Percentiles rank a stretch among this genome's conserved stretches.
Evolutionary conservation across 345 rosid species (phyloP).

Genomic region (Jatropha curcas): DNA sequence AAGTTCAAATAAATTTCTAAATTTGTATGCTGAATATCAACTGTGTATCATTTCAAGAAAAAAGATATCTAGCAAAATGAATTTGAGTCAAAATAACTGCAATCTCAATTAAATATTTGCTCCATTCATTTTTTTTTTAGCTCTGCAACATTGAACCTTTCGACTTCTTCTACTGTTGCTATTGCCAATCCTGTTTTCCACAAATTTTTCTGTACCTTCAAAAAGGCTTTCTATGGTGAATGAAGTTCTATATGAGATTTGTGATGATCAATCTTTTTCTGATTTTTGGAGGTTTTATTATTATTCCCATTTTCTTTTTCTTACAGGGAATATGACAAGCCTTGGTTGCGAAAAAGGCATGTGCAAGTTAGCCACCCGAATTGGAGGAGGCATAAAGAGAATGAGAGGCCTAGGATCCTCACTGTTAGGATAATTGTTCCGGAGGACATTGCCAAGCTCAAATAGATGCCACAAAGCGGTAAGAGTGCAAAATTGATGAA

Average conservation of each 20-base stretch:
- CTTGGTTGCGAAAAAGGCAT: conserved; percentile 64
- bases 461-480: conserved; percentile 65
- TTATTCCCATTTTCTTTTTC: not conserved
- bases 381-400: conserved; percentile 78
- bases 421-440: conserved; percentile 57
- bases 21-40: not conserved
- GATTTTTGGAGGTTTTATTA: not conserved
- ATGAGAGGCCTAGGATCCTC: conserved; percentile 82
- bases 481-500: conserved; percentile 46
- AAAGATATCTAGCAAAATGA: not conserved
- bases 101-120: not conserved
- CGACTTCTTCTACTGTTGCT: not conserved
- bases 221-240: not conserved
- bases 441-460: conserved; percentile 64
- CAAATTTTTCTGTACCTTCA: not conserved
- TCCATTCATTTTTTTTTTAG: conserved; percentile 2
- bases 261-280: not conserved
- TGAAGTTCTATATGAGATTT: not conserved
- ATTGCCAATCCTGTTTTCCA: not conserved
- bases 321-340: conserved; percentile 87
- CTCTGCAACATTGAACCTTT: not conserved
- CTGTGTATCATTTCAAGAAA: not conserved
- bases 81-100: not conserved
- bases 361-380: conserved; percentile 58
- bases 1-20: not conserved